phyloP scores from a whole-genome alignment of 441 rosid genomes.

The Hura crepitans region DNA sequence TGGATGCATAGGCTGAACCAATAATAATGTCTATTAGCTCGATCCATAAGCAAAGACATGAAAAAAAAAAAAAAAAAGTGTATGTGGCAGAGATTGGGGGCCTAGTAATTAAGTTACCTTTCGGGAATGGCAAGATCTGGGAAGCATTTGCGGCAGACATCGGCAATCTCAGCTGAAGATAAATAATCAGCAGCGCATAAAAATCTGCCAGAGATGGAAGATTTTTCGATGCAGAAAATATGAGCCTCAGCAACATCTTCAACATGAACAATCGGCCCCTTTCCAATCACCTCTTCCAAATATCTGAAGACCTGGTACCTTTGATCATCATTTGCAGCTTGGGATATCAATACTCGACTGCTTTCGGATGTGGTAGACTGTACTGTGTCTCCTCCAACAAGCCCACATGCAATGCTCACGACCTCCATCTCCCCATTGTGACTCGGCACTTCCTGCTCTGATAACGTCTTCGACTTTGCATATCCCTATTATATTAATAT shows the following conservation, averaged over 20 bases:
- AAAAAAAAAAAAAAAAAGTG: no score
- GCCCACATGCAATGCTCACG: conserved; percentile 1
- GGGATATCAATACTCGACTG: not conserved
- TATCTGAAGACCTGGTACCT: no score
- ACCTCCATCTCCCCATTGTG: not conserved
- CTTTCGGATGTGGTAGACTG: not conserved
- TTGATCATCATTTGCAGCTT: not conserved
- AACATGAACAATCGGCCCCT: not conserved
- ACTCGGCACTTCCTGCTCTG: not conserved
- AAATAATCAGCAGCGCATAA: not conserved
- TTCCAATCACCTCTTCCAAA: not conserved
- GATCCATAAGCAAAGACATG: no score
- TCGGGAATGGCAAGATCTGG: not conserved
- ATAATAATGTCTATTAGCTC: no score
- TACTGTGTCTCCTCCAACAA: not conserved
- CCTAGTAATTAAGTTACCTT: not conserved
- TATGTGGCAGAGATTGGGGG: no score
- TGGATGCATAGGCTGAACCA: no score
- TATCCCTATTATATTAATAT: no score
- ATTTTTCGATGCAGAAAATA: conserved; percentile 1
- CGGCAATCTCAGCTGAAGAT: conserved; percentile 4
- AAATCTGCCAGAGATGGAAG: no score
- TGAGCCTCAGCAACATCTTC: not conserved
- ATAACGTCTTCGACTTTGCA: not conserved
- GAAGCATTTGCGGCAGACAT: not conserved